These are phyloP conservation scores for Pleurotus tuber-regium DNA, from an alignment of 768 basidiomycete species.

Conservation along the genomic window DNA sequence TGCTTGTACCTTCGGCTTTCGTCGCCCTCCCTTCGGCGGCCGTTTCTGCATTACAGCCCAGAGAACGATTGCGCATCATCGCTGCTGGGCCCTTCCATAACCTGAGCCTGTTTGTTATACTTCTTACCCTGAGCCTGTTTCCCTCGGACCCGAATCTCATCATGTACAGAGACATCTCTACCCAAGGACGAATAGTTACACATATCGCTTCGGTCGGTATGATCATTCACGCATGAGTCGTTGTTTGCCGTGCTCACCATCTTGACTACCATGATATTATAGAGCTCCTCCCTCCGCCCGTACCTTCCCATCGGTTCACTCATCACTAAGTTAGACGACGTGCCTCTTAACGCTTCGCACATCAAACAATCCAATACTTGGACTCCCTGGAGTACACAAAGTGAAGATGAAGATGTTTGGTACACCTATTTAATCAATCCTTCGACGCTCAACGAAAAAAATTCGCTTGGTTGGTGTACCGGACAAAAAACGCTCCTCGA, in stretches of 20 bases:
- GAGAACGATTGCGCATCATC: constrained; percentile 52
- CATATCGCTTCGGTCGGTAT: constrained; percentile 54
- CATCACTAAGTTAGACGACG: constrained; percentile 67
- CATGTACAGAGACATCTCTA: constrained; percentile 54
- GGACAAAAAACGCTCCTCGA: too few relatives aligned
- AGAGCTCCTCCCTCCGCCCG: constrained; percentile 62
- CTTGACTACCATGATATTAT: background rate
- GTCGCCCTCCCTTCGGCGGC: constrained; percentile 46
- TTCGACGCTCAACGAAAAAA: too few relatives aligned
- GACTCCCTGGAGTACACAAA: too few relatives aligned
- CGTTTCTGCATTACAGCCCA: background rate
- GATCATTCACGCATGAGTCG: too few relatives aligned
- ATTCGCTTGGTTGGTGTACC: too few relatives aligned
- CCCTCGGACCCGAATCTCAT: constrained; percentile 12
- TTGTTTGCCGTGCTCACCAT: background rate
- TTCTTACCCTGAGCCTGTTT: constrained; percentile 24
- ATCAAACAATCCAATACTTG: too few relatives aligned
- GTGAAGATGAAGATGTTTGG: too few relatives aligned
- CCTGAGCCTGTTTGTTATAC: constrained; percentile 51
- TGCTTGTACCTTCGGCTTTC: constrained; percentile 73
- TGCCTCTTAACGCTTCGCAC: too few relatives aligned
- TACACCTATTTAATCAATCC: too few relatives aligned
- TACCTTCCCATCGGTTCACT: constrained; percentile 58
- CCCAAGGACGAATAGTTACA: constrained; percentile 53
- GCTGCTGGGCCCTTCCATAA: constrained; percentile 83